These are phyloP conservation scores for Thalassiosira mediterranea DNA, from an alignment of 352 stramenopile genomes.

Conservation along the genomic window DNA sequence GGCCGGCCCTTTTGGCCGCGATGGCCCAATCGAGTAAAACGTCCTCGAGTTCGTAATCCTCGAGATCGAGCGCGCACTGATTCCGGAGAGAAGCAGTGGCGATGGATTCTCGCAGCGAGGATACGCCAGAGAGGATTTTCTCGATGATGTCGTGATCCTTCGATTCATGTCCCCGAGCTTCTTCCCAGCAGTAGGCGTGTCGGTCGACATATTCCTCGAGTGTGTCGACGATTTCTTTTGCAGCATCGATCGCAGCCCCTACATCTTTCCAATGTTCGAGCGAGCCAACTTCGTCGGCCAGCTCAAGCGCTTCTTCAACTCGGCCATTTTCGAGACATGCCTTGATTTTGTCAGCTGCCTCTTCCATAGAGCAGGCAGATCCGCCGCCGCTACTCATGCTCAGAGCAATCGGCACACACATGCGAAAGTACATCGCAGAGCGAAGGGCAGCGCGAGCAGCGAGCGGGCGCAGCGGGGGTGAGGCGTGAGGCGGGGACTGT, in stretches of 20 bases:
- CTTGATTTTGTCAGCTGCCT: no score
- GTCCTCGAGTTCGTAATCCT: conserved; percentile 19
- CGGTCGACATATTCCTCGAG: background rate
- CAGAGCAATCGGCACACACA: no score
- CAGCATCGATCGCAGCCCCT: no score
- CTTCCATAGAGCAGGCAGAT: no score
- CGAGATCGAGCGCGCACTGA: background rate
- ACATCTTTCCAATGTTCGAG: no score
- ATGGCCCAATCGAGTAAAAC: conserved; percentile 22
- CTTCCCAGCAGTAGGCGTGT: background rate
- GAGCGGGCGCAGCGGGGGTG: no score
- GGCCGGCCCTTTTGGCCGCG: conserved; percentile 14
- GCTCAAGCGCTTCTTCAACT: background rate
- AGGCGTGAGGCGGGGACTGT: no score
- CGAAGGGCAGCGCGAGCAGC: no score
- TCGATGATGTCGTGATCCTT: background rate
- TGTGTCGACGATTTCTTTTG: background rate
- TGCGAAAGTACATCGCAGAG: no score
- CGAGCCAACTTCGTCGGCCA: no score
- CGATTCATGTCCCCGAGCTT: background rate
- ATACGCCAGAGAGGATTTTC: background rate
- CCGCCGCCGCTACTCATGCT: no score
- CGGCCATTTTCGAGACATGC: background rate
- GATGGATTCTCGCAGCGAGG: background rate
- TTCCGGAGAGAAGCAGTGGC: conserved; percentile 1